Evolutionary conservation across 139 green algal genomes (phyloP).

Genomic region (Closterium sp.): DNA sequence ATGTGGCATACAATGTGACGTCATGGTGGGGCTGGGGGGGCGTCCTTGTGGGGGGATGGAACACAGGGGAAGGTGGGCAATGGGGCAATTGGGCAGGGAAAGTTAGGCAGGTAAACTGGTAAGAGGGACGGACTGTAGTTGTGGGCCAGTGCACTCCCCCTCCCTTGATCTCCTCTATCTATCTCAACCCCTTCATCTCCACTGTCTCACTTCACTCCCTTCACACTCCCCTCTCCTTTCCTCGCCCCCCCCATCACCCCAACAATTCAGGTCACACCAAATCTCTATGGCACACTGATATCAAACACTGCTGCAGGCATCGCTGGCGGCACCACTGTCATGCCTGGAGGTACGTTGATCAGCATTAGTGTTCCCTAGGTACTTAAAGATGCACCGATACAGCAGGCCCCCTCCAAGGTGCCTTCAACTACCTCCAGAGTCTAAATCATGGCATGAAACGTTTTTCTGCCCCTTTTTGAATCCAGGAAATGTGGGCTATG

Average conservation of each 20-base stretch:
- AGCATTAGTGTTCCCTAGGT: not conserved
- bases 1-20: not conserved
- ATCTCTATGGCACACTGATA: slow-evolving; percentile 54
- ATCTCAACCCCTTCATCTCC: too few species aligned
- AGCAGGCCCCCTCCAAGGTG: too few species aligned
- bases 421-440: too few species aligned
- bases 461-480: too few species aligned
- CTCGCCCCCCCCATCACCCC: not conserved
- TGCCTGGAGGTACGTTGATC: slow-evolving; percentile 52
- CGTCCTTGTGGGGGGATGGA: too few species aligned
- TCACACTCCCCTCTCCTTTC: not conserved
- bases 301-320: slow-evolving; percentile 52
- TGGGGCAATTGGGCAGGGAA: too few species aligned
- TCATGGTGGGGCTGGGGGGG: not conserved
- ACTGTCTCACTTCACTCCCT: not conserved
- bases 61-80: too few species aligned
- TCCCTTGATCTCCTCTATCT: too few species aligned
- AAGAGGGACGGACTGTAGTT: too few species aligned
- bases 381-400: not conserved
- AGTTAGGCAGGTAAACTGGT: too few species aligned
- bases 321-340: slow-evolving; percentile 48
- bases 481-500: slow-evolving; percentile 47
- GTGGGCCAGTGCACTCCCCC: too few species aligned
- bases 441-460: too few species aligned
- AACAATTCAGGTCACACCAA: slow-evolving; percentile 51